Evolutionary conservation across 352 stramenopile species (phyloP), one percentile per base, ranked within the genome.

Genomic region (Pythium sp.): DNA sequence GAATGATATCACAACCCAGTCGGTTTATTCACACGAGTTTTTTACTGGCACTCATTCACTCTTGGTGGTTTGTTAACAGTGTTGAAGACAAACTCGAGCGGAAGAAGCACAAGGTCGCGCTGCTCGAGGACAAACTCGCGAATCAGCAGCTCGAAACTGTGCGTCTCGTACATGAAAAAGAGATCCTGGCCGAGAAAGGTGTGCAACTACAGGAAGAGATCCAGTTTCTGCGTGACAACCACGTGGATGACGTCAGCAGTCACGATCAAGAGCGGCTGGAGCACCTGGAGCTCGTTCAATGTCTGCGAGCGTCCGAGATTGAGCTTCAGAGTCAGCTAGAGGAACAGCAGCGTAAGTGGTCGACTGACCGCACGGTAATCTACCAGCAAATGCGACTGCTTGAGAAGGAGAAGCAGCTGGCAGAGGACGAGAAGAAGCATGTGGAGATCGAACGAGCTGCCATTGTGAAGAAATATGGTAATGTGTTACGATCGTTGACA

Each of bases 281-380:
- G 20, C 78, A 86, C n/a, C 72, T 91, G 1, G 82, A 93, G 22
- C 71, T 86, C 3, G 76, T 90, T 34, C 77, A 90, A 46, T 73
- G 49, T 1, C 72, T 90, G 3, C 78, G 76, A 15, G 74, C 72
- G 22, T 75, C 79, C 24, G 79, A 91, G 65, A 20, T 80, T 2
- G 78, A 86, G 59, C 65, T 91, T 0, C 78, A 90, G 55, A 72
- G 66, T 3, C 72, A 91, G 26, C 46, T 90, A 4, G 84, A 93
- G 58, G 73, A 77, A 7, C 82, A 90, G 34, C 79, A 90, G 62
- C 80, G 79, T 36, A 89, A 87, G 62, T 90, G 79, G 79, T 65
- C 77, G 0, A 57, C 62, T 1, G 81, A 91, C 41, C 81, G 82
- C 9, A 75, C 77, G 0, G 79, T 60, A 0, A 66, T 90, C 7